Conservation (phyloP, 2,329 filamentous ascomycete species). For the Colletotrichum viniferum region DNA sequence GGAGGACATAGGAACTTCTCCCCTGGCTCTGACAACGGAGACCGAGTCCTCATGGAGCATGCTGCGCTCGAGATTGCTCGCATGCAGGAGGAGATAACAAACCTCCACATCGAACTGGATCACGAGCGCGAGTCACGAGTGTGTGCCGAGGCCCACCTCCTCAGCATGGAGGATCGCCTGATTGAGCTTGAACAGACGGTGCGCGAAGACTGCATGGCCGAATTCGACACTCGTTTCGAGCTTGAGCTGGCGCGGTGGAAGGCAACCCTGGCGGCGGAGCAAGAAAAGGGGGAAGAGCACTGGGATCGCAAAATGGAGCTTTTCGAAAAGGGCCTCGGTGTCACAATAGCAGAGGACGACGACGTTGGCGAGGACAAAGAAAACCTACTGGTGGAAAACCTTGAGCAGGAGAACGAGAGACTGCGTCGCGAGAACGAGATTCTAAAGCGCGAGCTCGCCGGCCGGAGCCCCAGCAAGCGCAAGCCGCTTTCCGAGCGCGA, state of each 20-base stretch:
- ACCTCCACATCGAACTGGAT: conserved; percentile 70
- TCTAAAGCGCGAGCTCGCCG: conserved; percentile 68
- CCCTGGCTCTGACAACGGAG: conserved; percentile 45
- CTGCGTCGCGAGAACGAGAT: conserved; percentile 68
- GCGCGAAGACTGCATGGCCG: conserved; percentile 84
- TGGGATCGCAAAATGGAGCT: conserved; percentile 84
- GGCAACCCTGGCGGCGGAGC: conserved; percentile 75
- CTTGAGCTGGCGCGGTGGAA: conserved; percentile 84
- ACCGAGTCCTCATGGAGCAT: conserved; percentile 78
- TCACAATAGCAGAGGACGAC: conserved; percentile 41
- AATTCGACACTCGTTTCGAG: conserved; percentile 81
- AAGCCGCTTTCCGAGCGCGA: conserved; percentile 59
- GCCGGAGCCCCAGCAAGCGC: conserved; percentile 67
- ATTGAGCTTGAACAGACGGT: conserved; percentile 79
- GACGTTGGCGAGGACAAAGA: conserved; percentile 60
- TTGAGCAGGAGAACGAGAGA: conserved; percentile 74
- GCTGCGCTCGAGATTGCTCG: conserved; percentile 81
- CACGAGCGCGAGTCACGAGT: conserved; percentile 73
- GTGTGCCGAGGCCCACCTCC: conserved; percentile 75
- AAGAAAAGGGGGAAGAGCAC: conserved; percentile 81
- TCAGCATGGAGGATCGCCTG: conserved; percentile 69
- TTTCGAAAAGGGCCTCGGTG: conserved; percentile 54
- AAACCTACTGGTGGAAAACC: conserved; percentile 64
- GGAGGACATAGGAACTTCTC: conserved; percentile 42
- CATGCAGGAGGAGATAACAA: conserved; percentile 79